These are phyloP conservation scores for Pulveroboletus sp. DNA, from an alignment of 768 basidiomycete genomes.

Conservation along the genomic window DNA sequence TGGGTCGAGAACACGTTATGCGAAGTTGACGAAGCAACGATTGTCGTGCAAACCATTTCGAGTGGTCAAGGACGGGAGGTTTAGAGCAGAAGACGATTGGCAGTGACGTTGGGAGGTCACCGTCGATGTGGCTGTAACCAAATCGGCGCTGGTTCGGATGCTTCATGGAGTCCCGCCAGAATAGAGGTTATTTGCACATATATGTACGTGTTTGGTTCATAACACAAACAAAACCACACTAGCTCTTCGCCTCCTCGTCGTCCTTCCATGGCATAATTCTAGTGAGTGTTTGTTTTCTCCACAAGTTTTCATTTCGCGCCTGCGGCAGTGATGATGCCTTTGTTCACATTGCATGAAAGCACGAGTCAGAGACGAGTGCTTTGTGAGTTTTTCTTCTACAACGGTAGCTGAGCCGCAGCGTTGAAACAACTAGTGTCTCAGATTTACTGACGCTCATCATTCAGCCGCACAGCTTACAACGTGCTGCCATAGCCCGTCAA, in stretches of 20 bases:
- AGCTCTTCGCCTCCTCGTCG: not conserved
- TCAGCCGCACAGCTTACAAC: not conserved
- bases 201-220: constrained; percentile 2
- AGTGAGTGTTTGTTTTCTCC: constrained; percentile 13
- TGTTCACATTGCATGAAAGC: constrained; percentile 77
- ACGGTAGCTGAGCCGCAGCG: constrained; percentile 70
- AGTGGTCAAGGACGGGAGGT: no score
- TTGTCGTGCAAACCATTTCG: no score
- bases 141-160: no score
- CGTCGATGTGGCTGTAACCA: no score
- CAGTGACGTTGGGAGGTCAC: no score
- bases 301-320: constrained; percentile 3
- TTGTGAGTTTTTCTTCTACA: constrained; percentile 63
- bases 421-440: not conserved
- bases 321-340: constrained; percentile 48
- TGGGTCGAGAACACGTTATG: no score
- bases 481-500: not conserved
- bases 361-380: constrained; percentile 36
- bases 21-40: no score
- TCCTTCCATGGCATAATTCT: not conserved
- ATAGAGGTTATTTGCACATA: constrained; percentile 16
- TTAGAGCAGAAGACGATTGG: no score
- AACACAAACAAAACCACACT: constrained; percentile 17
- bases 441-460: constrained; percentile 7
- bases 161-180: no score